These are phyloP conservation scores for Rubus idaeus DNA, from an alignment of 306 rosid species.

Conservation along the genomic window DNA sequence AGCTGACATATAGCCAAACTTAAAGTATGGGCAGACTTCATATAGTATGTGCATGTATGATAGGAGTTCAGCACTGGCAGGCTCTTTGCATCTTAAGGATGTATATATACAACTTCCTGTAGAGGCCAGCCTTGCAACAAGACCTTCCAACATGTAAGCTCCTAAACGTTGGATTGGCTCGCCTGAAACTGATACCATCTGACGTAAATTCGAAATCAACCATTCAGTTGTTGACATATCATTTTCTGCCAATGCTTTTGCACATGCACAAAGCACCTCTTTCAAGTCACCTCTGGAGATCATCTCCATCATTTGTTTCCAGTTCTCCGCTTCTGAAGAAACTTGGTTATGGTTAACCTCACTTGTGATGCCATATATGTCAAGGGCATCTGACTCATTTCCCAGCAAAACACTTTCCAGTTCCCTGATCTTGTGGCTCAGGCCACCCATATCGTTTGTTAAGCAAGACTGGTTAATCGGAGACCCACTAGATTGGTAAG, in stretches of 20 bases:
- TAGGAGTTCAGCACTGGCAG: constrained; percentile 61
- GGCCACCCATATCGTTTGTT: constrained; percentile 50
- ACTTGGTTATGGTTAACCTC: constrained; percentile 28
- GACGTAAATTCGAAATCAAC: constrained; percentile 62
- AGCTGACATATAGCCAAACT: constrained; percentile 88
- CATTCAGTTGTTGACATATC: constrained; percentile 60
- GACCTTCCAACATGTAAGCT: constrained; percentile 86
- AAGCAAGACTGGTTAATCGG: constrained; percentile 53
- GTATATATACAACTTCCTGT: constrained; percentile 82
- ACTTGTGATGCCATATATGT: constrained; percentile 26
- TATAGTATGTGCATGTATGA: constrained; percentile 79
- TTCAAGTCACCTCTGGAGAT: constrained; percentile 63
- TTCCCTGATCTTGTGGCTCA: constrained; percentile 79
- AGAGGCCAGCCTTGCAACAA: constrained; percentile 75
- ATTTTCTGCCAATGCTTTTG: constrained; percentile 54
- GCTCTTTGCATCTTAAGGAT: constrained; percentile 80
- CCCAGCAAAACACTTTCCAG: constrained; percentile 80
- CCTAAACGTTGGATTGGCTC: constrained; percentile 77
- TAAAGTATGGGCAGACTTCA: constrained; percentile 81
- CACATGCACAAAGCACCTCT: constrained; percentile 74
- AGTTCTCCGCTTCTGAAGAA: constrained; percentile 45
- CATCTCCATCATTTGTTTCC: constrained; percentile 58
- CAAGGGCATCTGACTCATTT: constrained; percentile 53
- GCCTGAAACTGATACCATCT: constrained; percentile 79
- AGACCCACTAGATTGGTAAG: constrained; percentile 44